These are phyloP conservation scores for Lomentospora prolificans DNA, from an alignment of 2,329 filamentous ascomycete species.

Conservation along the genomic window DNA sequence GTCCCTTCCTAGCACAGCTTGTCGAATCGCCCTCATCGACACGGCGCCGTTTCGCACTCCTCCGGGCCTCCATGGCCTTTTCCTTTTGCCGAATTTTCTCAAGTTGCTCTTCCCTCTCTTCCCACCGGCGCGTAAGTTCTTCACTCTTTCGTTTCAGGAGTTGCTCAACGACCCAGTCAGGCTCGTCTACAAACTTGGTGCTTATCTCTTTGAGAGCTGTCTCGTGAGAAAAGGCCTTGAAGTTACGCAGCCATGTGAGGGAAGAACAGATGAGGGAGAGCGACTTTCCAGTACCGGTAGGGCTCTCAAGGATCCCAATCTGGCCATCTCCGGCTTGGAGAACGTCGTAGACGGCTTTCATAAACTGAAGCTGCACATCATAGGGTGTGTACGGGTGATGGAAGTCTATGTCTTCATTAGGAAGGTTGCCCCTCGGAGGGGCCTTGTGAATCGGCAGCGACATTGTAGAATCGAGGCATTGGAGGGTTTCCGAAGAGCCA, in stretches of 20 bases:
- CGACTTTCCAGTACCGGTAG: conserved; percentile 89
- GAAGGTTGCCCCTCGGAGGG: background rate
- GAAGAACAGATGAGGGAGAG: conserved; percentile 83
- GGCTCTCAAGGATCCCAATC: conserved; percentile 82
- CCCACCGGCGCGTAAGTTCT: conserved; percentile 55
- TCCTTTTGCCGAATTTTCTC: conserved; percentile 55
- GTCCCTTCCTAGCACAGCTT: background rate
- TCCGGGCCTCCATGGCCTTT: conserved; percentile 42
- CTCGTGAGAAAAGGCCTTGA: conserved; percentile 56
- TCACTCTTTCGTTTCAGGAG: conserved; percentile 58
- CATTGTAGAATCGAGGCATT: background rate
- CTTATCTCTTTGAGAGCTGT: conserved; percentile 35
- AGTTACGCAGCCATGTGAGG: conserved; percentile 80
- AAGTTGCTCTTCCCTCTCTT: conserved; percentile 65
- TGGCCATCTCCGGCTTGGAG: conserved; percentile 62
- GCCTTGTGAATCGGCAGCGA: background rate
- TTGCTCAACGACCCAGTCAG: conserved; percentile 76
- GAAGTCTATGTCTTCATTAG: conserved; percentile 45
- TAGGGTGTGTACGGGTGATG: conserved; percentile 85
- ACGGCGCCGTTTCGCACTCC: conserved; percentile 34
- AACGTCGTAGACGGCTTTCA: conserved; percentile 71
- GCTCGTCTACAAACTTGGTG: conserved; percentile 52
- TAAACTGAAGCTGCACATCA: conserved; percentile 78
- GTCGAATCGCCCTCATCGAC: conserved; percentile 23
- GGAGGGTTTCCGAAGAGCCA: no score